These are phyloP conservation scores for Peribolospora kevripleyi DNA, from an alignment of 768 basidiomycete species.

Conservation along the genomic window DNA sequence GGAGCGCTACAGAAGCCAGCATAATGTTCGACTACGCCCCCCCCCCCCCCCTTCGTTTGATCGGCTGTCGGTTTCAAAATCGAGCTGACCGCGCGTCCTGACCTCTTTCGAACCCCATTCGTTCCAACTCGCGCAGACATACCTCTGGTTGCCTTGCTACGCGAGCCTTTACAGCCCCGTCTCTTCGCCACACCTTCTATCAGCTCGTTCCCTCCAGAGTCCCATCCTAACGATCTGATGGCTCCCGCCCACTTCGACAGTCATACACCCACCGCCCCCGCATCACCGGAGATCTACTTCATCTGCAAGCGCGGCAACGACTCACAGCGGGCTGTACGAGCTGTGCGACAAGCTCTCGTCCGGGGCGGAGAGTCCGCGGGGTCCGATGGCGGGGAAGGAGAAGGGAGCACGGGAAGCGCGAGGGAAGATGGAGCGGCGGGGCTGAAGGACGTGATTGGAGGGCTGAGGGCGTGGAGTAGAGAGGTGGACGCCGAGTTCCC, in stretches of 20 bases:
- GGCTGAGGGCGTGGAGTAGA: conserved; percentile 52
- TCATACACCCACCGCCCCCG: too few species aligned
- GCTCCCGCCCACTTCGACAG: conserved; percentile 11
- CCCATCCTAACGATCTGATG: neutral
- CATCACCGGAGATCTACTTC: conserved; percentile 25
- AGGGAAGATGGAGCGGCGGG: neutral
- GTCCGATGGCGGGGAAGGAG: conserved; percentile 19
- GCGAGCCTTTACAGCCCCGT: conserved; percentile 29
- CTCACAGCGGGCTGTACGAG: conserved; percentile 61
- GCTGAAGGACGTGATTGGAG: conserved; percentile 40
- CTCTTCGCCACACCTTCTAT: neutral
- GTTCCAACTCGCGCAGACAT: conserved; percentile 31
- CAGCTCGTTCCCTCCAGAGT: too few species aligned
- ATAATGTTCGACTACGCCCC: neutral
- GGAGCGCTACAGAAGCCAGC: neutral
- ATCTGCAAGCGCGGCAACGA: conserved; percentile 82
- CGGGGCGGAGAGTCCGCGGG: conserved; percentile 15
- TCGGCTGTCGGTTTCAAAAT: too few species aligned
- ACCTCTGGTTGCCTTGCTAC: conserved; percentile 40
- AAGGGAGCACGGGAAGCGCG: conserved; percentile 18
- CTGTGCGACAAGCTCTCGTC: conserved; percentile 22
- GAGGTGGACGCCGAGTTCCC: conserved; percentile 56
- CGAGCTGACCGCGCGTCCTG: too few species aligned
- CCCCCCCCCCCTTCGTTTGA: too few species aligned
- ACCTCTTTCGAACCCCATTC: neutral